Evolutionary conservation across 1,284 basidiomycete species (phyloP), one percentile per base, ranked within the genome.

Genomic region (Schizophyllum amplum): DNA sequence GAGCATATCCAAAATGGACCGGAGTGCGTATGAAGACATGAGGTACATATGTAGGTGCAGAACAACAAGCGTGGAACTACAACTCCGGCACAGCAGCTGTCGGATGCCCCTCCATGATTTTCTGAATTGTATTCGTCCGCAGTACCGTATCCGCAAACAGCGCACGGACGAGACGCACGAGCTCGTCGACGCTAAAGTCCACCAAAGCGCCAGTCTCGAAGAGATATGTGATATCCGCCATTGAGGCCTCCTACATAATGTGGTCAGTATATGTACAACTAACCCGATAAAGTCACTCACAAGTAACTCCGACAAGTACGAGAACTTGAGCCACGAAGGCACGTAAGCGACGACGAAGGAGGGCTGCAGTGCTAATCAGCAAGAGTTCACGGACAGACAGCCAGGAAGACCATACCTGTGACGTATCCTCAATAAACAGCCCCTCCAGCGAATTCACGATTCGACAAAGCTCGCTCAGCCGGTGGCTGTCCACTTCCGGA

Each of bases 271-370:
- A 15, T 17, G 27, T 33, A 6, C 24, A 52, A 6, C 33, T 9
- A 17, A 6, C 21, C 47, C 59, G 47, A 52, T 46, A 17, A 54
- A 23, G 26, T 9, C 58, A 77, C 87, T 58, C 61, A 93, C 92
- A 72, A 98, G 70, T 11, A 98, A 76, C 69, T 97, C 94, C 1
- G 90, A 90, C 1, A 96, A 76, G 71, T 97, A 98, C 21, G 89
- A 92, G 70, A 92, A 95, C 69, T 96, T 96, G 65, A 96, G 80
- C 94, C 93, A 98, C n/a, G 84, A 86, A 0, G 91, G 89, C 17
- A 94, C 92, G 62, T 90, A 89, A 0, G 81, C 82, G 1, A 83
- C 82, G 13, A 86, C 82, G 57, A 87, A 82, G 0, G 86, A 50
- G n/a, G 83, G 77, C 82, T 89, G 60, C 33, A 51, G 27, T 47